phyloP scores from a whole-genome alignment of 108 stramenopile genomes.

The Fistulifera solaris region DNA sequence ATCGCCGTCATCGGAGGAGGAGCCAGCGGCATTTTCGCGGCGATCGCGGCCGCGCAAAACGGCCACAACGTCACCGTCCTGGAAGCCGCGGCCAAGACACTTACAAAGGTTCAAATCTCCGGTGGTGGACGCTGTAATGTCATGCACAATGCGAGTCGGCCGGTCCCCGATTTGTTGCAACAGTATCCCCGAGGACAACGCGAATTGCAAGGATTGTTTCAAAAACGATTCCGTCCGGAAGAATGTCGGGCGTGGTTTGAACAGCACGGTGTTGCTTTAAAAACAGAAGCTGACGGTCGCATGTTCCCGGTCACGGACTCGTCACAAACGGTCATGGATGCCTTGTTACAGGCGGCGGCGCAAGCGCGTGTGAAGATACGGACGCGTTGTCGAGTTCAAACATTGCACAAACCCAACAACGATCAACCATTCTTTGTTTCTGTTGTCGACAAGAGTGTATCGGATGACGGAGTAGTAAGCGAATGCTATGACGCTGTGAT shows the following conservation, averaged over 20 bases:
- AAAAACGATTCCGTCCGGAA: conserved; percentile 64
- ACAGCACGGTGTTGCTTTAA: conserved; percentile 74
- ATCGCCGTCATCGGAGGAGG: conserved; percentile 43
- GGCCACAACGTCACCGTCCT: conserved; percentile 58
- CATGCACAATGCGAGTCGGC: conserved; percentile 80
- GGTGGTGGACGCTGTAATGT: conserved; percentile 92
- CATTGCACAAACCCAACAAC: not conserved
- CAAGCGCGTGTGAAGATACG: conserved; percentile 54
- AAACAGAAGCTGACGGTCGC: conserved; percentile 91
- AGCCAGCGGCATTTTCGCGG: conserved; percentile 36
- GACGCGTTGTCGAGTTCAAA: conserved; percentile 30
- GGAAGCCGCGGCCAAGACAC: conserved; percentile 70
- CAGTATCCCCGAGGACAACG: conserved; percentile 84
- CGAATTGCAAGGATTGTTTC: conserved; percentile 71
- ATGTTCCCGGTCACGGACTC: conserved; percentile 91
- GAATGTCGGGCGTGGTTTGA: conserved; percentile 85
- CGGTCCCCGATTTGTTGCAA: conserved; percentile 53
- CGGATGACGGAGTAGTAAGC: conserved; percentile 14
- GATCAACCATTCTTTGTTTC: conserved; percentile 14
- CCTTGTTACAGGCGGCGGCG: conserved; percentile 49
- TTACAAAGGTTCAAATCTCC: conserved; percentile 87
- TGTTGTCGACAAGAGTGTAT: conserved; percentile 1
- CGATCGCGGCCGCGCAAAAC: conserved; percentile 33
- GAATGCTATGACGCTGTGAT: conserved; percentile 56
- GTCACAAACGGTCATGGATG: conserved; percentile 84